Conservation (phyloP, 2,329 filamentous ascomycete genomes). For the Chaetomiaceae sp. region DNA sequence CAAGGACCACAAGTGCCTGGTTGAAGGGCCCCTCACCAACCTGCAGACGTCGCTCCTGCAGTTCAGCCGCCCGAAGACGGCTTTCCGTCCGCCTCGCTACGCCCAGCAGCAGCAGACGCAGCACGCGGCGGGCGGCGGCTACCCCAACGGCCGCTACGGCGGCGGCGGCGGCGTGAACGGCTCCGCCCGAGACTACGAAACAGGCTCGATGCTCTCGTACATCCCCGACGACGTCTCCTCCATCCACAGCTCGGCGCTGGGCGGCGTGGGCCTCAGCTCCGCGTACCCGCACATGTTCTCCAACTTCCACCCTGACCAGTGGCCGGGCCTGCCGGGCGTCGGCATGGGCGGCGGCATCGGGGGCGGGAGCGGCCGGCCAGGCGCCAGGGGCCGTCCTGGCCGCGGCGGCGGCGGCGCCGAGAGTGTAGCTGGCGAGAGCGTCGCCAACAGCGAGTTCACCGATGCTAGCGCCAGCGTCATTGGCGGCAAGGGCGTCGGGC, state of each 20-base stretch:
- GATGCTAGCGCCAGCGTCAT: slow-evolving; percentile 75
- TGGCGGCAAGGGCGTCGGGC: slow-evolving; percentile 66
- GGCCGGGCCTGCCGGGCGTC: slow-evolving; percentile 77
- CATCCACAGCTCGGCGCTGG: slow-evolving; percentile 85
- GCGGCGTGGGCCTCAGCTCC: slow-evolving; percentile 70
- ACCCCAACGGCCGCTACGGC: slow-evolving; percentile 37
- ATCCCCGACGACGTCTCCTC: slow-evolving; percentile 97
- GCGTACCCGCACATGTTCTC: slow-evolving; percentile 95
- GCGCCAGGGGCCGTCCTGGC: slow-evolving; percentile 59
- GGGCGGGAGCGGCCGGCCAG: slow-evolving; percentile 50
- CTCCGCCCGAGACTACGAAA: slow-evolving; percentile 56
- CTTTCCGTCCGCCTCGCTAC: slow-evolving; percentile 84
- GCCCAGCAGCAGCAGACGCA: slow-evolving; percentile 65
- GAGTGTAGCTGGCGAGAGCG: slow-evolving; percentile 85
- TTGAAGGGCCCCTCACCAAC: slow-evolving; percentile 91
- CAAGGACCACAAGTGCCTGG: slow-evolving; percentile 92
- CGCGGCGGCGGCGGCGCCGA: slow-evolving; percentile 61
- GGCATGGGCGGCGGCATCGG: too few species aligned
- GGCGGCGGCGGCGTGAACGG: slow-evolving; percentile 29
- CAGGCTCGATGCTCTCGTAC: slow-evolving; percentile 86
- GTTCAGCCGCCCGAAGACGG: slow-evolving; percentile 88
- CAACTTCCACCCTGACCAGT: slow-evolving; percentile 78
- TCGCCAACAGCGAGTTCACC: slow-evolving; percentile 84
- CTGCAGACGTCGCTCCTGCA: slow-evolving; percentile 93
- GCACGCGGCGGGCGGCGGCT: slow-evolving; percentile 43